These are phyloP conservation scores for Barnettozyma hawaiiensis DNA, from an alignment of 1,139 yeast species.

Conservation along the genomic window DNA sequence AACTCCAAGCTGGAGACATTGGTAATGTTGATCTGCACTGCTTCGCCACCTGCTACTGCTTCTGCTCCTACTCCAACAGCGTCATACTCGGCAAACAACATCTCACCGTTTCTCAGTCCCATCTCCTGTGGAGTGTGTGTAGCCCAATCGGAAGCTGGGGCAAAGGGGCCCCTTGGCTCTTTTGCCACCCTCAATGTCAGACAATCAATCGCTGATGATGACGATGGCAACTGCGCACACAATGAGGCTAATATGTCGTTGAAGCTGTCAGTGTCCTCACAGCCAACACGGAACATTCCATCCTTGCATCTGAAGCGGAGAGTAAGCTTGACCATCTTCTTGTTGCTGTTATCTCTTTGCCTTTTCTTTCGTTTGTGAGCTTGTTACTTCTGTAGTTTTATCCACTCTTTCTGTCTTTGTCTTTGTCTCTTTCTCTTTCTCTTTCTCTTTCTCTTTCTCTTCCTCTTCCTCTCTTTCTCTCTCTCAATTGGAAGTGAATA, in stretches of 20 bases:
- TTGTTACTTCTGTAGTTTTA: too few species aligned
- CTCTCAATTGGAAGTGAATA: too few species aligned
- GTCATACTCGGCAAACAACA: conserved; percentile 57
- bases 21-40: conserved; percentile 8
- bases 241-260: conserved; percentile 41
- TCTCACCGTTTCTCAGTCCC: conserved; percentile 77
- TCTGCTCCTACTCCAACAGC: conserved; percentile 4
- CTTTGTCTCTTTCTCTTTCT: too few species aligned
- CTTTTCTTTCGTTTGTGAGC: not conserved
- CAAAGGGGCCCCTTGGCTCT: conserved; percentile 34
- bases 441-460: too few species aligned
- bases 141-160: conserved; percentile 38
- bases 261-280: conserved; percentile 46
- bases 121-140: conserved; percentile 45
- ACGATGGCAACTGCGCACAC: conserved; percentile 22
- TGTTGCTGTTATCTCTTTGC: not conserved
- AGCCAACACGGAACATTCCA: conserved; percentile 69
- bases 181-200: conserved; percentile 5
- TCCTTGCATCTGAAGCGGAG: conserved; percentile 78
- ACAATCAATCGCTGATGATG: conserved; percentile 26
- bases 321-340: conserved; percentile 1
- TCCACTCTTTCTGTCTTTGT: too few species aligned
- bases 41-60: conserved; percentile 9
- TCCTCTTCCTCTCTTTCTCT: too few species aligned
- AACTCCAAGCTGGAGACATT: conserved; percentile 33